Conservation (phyloP, 139 green algal genomes). For the Chlorella sorokiniana region DNA sequence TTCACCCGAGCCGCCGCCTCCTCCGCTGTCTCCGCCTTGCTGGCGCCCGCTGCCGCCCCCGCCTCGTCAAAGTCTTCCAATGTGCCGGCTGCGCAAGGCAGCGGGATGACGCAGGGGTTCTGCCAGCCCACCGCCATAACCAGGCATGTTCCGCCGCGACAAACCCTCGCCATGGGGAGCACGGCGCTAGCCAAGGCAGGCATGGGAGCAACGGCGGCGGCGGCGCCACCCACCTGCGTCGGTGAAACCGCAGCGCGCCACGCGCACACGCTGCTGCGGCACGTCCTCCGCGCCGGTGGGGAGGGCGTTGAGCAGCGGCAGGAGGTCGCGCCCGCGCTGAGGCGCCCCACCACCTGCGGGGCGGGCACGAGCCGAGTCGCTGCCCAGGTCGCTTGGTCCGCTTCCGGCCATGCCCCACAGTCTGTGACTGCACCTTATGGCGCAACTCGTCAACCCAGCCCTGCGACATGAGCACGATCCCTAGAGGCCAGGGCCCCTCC, state of each 20-base stretch:
- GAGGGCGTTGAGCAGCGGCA: constrained; percentile 52
- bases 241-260: constrained; percentile 43
- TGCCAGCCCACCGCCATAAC: neutral
- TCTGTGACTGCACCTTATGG: no score
- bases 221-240: constrained; percentile 20
- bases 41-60: constrained; percentile 9
- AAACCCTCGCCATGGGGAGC: neutral
- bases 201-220: neutral
- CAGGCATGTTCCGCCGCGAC: neutral
- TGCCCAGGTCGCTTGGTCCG: no score
- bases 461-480: no score
- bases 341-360: constrained; percentile 65
- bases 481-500: neutral
- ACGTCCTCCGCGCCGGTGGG: constrained; percentile 50
- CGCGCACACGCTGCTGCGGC: constrained; percentile 31
- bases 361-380: no score
- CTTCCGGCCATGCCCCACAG: no score
- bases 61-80: constrained; percentile 53
- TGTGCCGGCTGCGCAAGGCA: constrained; percentile 24
- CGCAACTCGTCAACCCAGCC: no score
- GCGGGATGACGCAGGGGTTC: neutral
- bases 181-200: no score
- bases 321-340: constrained; percentile 55
- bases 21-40: constrained; percentile 40
- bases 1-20: constrained; percentile 37